Percentiles rank a stretch among this genome's conserved stretches.
Conservation (phyloP, 768 basidiomycete genomes). For the Naganishia vaughanmartiniae region DNA sequence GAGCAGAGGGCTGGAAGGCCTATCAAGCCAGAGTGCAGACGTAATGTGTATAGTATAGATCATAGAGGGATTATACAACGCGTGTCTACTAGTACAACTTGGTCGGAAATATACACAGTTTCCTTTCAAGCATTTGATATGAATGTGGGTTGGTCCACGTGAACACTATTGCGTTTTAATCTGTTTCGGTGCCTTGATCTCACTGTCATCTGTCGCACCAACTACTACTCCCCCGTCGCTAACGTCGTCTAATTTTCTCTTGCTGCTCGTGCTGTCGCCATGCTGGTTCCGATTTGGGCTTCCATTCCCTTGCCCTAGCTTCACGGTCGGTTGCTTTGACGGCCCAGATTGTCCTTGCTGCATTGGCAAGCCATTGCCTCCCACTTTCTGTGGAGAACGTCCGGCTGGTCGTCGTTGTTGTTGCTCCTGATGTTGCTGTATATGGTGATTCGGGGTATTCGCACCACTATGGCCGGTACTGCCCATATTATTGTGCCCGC, state of each 20-base stretch:
- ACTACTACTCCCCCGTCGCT: neutral
- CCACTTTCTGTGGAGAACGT: neutral
- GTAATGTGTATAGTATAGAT: neutral
- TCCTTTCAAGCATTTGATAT: neutral
- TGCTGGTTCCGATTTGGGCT: neutral
- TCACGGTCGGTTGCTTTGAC: neutral
- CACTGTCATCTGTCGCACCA: neutral
- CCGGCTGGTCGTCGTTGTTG: conserved; percentile 15
- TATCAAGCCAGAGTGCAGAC: conserved; percentile 62
- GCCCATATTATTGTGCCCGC: conserved; percentile 30
- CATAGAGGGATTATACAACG: neutral
- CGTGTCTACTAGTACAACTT: conserved; percentile 3
- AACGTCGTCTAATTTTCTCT: conserved; percentile 12
- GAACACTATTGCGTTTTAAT: conserved; percentile 1
- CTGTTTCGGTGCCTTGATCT: conserved; percentile 6
- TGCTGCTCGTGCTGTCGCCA: neutral
- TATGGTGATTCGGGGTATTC: conserved; percentile 35
- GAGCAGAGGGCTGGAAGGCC: conserved; percentile 82
- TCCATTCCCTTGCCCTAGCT: neutral
- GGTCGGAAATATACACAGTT: neutral
- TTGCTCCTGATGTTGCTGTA: conserved; percentile 26
- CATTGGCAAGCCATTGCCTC: neutral
- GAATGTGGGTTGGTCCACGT: neutral
- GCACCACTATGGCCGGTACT: conserved; percentile 34
- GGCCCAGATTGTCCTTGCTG: neutral